Evolutionary conservation across 306 rosid genomes (phyloP).

Genomic region (Pyrus pyrifolia): DNA sequence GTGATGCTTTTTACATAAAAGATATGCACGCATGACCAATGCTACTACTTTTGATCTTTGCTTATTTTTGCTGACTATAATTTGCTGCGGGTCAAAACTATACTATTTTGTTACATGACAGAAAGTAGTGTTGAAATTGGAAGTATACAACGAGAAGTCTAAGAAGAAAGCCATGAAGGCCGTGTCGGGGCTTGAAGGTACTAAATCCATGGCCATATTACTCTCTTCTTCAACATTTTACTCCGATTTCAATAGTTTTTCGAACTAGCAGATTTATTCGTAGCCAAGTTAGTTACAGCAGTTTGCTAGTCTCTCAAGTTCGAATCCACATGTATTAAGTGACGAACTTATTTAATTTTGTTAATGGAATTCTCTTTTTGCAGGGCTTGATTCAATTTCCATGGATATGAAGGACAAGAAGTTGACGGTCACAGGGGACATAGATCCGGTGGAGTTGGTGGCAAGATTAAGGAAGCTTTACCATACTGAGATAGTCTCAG

Average conservation of each 20-base stretch:
- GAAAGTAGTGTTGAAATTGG: slow-evolving; percentile 58
- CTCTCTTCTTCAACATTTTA: not conserved
- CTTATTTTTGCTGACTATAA: not conserved
- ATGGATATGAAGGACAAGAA: slow-evolving; percentile 64
- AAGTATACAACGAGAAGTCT: slow-evolving; percentile 32
- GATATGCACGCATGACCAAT: not conserved
- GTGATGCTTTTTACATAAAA: not conserved
- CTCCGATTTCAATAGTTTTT: not conserved
- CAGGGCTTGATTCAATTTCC: slow-evolving; percentile 69
- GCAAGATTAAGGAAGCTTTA: slow-evolving; percentile 55
- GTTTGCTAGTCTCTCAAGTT: not conserved
- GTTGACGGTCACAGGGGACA: slow-evolving; percentile 56
- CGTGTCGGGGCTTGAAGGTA: slow-evolving; percentile 69
- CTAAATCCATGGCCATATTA: not conserved
- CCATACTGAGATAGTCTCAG: slow-evolving; percentile 46
- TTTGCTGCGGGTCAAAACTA: not conserved
- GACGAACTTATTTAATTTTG: not conserved
- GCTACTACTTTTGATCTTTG: not conserved
- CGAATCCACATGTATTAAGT: no score
- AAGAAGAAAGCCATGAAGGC: slow-evolving; percentile 57
- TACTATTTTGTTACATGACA: slow-evolving; percentile 20
- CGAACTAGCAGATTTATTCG: not conserved
- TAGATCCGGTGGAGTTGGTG: slow-evolving; percentile 50
- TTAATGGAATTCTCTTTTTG: not conserved
- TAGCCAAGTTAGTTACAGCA: not conserved